Evolutionary conservation across 2,329 filamentous ascomycete genomes (phyloP).

Genomic region (Karstenula rhodostoma): DNA sequence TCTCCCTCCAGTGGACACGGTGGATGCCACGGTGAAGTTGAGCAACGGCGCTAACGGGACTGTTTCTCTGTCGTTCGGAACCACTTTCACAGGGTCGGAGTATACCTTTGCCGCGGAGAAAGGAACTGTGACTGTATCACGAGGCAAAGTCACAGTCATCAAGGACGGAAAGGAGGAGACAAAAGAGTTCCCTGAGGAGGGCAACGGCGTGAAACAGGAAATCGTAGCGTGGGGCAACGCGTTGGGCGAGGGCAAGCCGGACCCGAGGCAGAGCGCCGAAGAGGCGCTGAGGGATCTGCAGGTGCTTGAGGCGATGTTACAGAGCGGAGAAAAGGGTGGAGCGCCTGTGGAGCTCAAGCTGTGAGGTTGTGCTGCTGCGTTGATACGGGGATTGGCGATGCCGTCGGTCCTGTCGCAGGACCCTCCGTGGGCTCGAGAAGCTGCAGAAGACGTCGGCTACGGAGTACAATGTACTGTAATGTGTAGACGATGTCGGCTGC

Average conservation of each 20-base stretch:
- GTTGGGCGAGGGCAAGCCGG: slow-evolving; percentile 57
- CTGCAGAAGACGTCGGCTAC: neutral
- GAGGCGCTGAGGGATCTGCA: slow-evolving; percentile 69
- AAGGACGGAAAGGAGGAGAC: slow-evolving; percentile 39
- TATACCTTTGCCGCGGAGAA: slow-evolving; percentile 66
- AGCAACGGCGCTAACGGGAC: slow-evolving; percentile 64
- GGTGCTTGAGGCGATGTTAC: slow-evolving; percentile 56
- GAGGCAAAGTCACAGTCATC: slow-evolving; percentile 50
- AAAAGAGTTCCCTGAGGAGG: slow-evolving; percentile 58
- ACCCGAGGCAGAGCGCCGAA: slow-evolving; percentile 63
- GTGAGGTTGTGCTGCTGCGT: slow-evolving; percentile 1
- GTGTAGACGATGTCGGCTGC: neutral
- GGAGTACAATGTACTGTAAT: neutral
- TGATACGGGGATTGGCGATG: neutral
- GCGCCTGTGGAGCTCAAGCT: slow-evolving; percentile 34
- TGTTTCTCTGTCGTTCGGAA: slow-evolving; percentile 66
- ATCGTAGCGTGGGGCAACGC: slow-evolving; percentile 68
- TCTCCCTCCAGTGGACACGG: slow-evolving; percentile 71
- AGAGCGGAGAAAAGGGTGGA: slow-evolving; percentile 51
- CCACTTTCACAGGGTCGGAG: slow-evolving; percentile 62
- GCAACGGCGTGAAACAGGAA: slow-evolving; percentile 66
- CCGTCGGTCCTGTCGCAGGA: neutral
- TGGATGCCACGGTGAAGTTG: slow-evolving; percentile 66
- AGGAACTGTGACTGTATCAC: slow-evolving; percentile 61
- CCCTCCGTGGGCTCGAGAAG: neutral